Evolutionary conservation across 2,329 filamentous ascomycete species (phyloP).

Genomic region (Sclerotinia subarctica): DNA sequence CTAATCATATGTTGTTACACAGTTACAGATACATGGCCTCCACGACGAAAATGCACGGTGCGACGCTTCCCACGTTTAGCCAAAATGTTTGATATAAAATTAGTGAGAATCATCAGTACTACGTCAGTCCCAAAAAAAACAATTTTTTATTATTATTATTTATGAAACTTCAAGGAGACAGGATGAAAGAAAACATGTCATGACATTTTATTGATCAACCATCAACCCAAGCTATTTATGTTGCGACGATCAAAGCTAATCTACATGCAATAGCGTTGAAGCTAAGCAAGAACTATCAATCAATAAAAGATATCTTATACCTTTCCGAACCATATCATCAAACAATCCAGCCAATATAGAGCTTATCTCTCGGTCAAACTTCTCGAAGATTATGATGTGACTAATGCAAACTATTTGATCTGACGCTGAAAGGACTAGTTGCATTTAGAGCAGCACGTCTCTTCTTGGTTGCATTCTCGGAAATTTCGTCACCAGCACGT

Average conservation of each 20-base stretch:
- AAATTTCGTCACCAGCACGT: slow-evolving; percentile 4
- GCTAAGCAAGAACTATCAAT: slow-evolving; percentile 11
- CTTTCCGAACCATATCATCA: neutral
- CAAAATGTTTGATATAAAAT: neutral
- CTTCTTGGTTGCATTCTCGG: neutral
- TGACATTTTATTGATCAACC: neutral
- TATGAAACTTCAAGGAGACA: neutral
- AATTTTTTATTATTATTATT: no score
- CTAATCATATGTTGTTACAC: neutral
- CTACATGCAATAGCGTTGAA: slow-evolving; percentile 3
- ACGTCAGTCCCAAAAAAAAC: neutral
- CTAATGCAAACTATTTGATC: slow-evolving; percentile 11
- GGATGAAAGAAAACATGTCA: neutral
- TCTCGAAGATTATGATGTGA: neutral
- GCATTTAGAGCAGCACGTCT: neutral
- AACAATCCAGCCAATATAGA: neutral
- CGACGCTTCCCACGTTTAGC: neutral
- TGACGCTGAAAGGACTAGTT: slow-evolving; percentile 15
- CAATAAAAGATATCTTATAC: slow-evolving; percentile 2
- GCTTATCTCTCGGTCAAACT: neutral
- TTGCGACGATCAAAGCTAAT: neutral
- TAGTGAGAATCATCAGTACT: neutral
- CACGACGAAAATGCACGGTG: neutral
- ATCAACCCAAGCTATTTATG: neutral
- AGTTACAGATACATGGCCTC: neutral